A percentile compares a stretch with the other conserved stretches of the same genome.
Conservation (phyloP, 306 rosid species). For the Vicia faba region DNA sequence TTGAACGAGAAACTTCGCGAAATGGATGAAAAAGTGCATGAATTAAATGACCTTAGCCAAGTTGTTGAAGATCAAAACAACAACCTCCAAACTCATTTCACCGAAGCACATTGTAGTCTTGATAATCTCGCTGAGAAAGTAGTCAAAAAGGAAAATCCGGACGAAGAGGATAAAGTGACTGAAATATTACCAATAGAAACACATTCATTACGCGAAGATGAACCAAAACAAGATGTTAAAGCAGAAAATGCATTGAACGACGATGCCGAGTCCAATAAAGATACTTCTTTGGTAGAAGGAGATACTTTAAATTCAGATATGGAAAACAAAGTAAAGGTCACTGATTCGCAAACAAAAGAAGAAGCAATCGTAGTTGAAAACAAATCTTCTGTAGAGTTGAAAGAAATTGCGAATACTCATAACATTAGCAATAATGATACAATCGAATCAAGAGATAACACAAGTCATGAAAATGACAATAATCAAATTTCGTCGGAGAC, state of each 20-base stretch:
- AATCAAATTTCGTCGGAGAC: slow-evolving; percentile 36
- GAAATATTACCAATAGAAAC: slow-evolving; percentile 26
- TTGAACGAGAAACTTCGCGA: slow-evolving; percentile 57
- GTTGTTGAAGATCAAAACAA: slow-evolving; percentile 56
- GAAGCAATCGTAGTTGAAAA: slow-evolving; percentile 12
- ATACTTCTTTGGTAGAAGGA: slow-evolving; percentile 33
- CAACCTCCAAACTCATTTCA: slow-evolving; percentile 64
- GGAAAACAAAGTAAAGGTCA: slow-evolving; percentile 31
- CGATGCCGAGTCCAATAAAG: slow-evolving; percentile 36
- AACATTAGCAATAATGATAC: slow-evolving; percentile 14
- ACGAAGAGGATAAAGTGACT: slow-evolving; percentile 42
- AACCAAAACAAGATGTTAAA: slow-evolving; percentile 31
- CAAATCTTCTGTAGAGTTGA: slow-evolving; percentile 14
- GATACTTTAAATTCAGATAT: slow-evolving; percentile 19
- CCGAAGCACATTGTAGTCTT: slow-evolving; percentile 62
- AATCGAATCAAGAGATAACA: slow-evolving; percentile 28
- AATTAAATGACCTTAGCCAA: slow-evolving; percentile 56
- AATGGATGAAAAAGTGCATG: slow-evolving; percentile 63
- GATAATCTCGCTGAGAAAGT: slow-evolving; percentile 63
- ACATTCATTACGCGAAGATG: slow-evolving; percentile 35
- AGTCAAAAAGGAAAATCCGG: slow-evolving; percentile 50
- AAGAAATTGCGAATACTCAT: slow-evolving; percentile 31
- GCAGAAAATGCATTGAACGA: slow-evolving; percentile 29
- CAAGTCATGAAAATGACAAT: slow-evolving; percentile 42
- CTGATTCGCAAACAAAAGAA: slow-evolving; percentile 32